Conservation (phyloP, 139 green algal genomes). For the Asterochloris sp. region DNA sequence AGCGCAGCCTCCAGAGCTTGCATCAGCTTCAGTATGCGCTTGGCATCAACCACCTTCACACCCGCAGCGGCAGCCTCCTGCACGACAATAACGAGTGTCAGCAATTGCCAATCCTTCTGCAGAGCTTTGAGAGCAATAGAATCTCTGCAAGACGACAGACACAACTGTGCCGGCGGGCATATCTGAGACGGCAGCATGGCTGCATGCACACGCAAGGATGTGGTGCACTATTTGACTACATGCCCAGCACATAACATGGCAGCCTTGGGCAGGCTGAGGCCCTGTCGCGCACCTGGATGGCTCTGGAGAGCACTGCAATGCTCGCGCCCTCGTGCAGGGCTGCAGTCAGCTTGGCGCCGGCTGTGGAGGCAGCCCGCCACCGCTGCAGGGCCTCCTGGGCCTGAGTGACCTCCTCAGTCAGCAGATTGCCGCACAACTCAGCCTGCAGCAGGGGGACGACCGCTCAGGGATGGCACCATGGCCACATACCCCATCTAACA, state of each 20-base stretch:
- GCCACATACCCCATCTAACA: too few relatives aligned
- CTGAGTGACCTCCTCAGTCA: slow-evolving; percentile 42
- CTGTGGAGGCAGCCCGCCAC: slow-evolving; percentile 44
- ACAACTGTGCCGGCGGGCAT: neutral
- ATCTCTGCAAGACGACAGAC: neutral
- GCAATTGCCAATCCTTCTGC: neutral
- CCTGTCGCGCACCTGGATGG: slow-evolving; percentile 41
- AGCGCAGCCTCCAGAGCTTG: slow-evolving; percentile 62
- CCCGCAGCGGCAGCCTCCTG: slow-evolving; percentile 62
- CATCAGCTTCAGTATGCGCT: slow-evolving; percentile 66
- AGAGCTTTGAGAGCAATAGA: too few relatives aligned
- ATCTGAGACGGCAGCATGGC: neutral
- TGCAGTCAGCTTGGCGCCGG: slow-evolving; percentile 55
- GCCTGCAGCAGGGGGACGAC: slow-evolving; percentile 35
- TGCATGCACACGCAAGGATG: neutral
- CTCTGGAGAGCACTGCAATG: slow-evolving; percentile 34
- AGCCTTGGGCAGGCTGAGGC: neutral
- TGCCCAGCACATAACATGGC: neutral
- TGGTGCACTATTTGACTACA: neutral
- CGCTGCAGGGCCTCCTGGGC: slow-evolving; percentile 50
- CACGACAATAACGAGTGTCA: neutral
- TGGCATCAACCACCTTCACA: slow-evolving; percentile 55
- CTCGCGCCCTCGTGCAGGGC: slow-evolving; percentile 41
- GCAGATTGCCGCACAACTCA: slow-evolving; percentile 33
- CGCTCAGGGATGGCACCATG: neutral